Evolutionary conservation across 345 rosid species (phyloP), one percentile per base, ranked within the genome.

Genomic region (Rhizophora apiculata): DNA sequence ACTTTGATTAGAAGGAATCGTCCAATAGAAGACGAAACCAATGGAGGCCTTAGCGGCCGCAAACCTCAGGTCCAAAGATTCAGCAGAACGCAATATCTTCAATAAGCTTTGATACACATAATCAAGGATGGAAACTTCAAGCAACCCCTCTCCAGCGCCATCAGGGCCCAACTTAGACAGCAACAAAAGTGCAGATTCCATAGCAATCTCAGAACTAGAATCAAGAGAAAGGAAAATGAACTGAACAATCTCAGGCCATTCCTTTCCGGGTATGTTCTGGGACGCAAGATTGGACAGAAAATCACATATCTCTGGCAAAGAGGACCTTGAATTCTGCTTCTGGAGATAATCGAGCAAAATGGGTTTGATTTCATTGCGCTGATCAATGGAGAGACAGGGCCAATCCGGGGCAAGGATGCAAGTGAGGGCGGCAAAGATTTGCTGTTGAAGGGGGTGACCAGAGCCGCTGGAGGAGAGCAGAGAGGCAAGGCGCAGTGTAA

Each of bases 1-100:
- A 39, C 48, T 11, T 39, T 10, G 48, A 39, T 39, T 39, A 2
- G 48, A 39, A 39, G 48, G 48, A 39, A 39, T 39, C 16, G 16
- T 39, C 48, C 48, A 39, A 22, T 21, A 36, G 21, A 61, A 18
- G 26, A 61, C n/a, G 34, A 32, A 61, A 61, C 64, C 26, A 8
- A 61, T 30, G 34, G 64, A 61, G 46, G 64, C 64, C 64, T 31
- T 36, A 32, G 30, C 48, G 6, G 64, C 64, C 19, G 64, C 64
- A 30, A 20, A 16, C n/a, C n/a, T 61, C 64, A 61, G 24, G 16
- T 34, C 37, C 48, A 61, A 61, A 30, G 64, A 34, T 22, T 31
- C 46, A 31, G 13, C 37, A 8, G 64, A 34, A 29, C 37, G 6
- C 20, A 59, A 59, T 59, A 59, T 29, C 8, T 29, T 59, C 62